Evolutionary conservation across 2,329 filamentous ascomycete species (phyloP).

Genomic region (Claviceps sp.): DNA sequence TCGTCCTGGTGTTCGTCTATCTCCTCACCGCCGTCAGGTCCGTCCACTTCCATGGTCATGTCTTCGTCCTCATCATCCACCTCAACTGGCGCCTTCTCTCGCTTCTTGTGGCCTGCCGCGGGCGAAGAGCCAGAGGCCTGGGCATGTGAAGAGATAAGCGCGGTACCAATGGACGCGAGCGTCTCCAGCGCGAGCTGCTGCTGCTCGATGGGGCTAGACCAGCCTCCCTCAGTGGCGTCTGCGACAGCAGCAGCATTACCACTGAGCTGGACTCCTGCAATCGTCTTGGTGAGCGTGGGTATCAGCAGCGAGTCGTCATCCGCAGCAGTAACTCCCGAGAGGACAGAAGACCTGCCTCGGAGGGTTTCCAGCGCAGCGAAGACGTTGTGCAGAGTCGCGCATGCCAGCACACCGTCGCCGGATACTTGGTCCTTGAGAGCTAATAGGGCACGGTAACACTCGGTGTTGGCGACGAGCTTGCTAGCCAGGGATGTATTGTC

Average conservation of each 20-base stretch:
- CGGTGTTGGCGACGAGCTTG: slow-evolving; percentile 32
- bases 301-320: slow-evolving; percentile 21
- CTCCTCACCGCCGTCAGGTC: slow-evolving; percentile 22
- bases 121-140: slow-evolving; percentile 16
- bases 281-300: slow-evolving; percentile 21
- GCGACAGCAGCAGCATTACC: slow-evolving; percentile 11
- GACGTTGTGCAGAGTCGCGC: slow-evolving; percentile 49
- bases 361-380: slow-evolving; percentile 29
- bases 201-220: slow-evolving; percentile 30
- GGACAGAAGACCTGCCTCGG: slow-evolving; percentile 10
- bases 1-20: slow-evolving; percentile 18
- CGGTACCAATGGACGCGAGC: slow-evolving; percentile 50
- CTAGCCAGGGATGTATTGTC: slow-evolving; percentile 42
- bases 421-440: slow-evolving; percentile 33
- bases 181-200: slow-evolving; percentile 46
- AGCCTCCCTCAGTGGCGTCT: slow-evolving; percentile 22
- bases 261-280: slow-evolving; percentile 15
- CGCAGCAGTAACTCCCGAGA: slow-evolving; percentile 9
- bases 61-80: slow-evolving; percentile 26
- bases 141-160: slow-evolving; percentile 34
- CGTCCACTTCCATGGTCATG: slow-evolving; percentile 23
- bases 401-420: slow-evolving; percentile 40
- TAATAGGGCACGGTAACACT: slow-evolving; percentile 36
- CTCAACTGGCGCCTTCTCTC: slow-evolving; percentile 22
- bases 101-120: slow-evolving; percentile 9